Evolutionary conservation across 1,284 basidiomycete species (phyloP), one percentile per base, ranked within the genome.

Genomic region (Acaromyces ingoldii): DNA sequence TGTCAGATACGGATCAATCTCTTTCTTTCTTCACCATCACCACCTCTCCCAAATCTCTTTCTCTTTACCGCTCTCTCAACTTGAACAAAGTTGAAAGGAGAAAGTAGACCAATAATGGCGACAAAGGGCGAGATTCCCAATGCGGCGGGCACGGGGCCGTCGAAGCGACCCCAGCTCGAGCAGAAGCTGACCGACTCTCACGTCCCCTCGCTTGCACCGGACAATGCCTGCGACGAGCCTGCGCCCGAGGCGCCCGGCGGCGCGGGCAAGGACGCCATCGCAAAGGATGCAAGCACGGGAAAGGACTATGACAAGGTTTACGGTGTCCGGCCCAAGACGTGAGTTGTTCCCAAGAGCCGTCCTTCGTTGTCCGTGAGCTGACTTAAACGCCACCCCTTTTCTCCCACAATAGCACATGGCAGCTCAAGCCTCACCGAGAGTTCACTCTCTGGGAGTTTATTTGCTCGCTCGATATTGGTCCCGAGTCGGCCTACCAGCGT

Each of bases 151-250:
- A 37, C 55, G 21, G 51, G 59, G 3, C 48, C 53, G 22, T 24
- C 26, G 28, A 54, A 47, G 7, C 54, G 62, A 6, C 62, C 64
- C 5, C 36, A 55, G 0, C 53, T 65, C 49, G 43, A 62, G 15
- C 64, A 64, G 42, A 51, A 55, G 47, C 53, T 65, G 21, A 62
- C 63, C 24, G 61, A 62, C 41, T 48, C 40, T 52, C 38, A 62
- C 4, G 56, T 40, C 13, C 59, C 59, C 15, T 53, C 63, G 30
- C 57, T 68, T 44, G 63, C 65, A n/a, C 65, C 65, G 42, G 65
- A 68, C 53, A 62, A 63, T 26, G 63, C 63, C 0, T 68, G 65
- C 53, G 65, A 70, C 15, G 67, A 70, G 56, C 67, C 67, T 22
- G 58, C 67, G 21, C 65, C 67, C 9, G 53, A 50, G 13, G 63